These are phyloP conservation scores for Obba rivulosa DNA, from an alignment of 768 basidiomycete species.

Conservation along the genomic window DNA sequence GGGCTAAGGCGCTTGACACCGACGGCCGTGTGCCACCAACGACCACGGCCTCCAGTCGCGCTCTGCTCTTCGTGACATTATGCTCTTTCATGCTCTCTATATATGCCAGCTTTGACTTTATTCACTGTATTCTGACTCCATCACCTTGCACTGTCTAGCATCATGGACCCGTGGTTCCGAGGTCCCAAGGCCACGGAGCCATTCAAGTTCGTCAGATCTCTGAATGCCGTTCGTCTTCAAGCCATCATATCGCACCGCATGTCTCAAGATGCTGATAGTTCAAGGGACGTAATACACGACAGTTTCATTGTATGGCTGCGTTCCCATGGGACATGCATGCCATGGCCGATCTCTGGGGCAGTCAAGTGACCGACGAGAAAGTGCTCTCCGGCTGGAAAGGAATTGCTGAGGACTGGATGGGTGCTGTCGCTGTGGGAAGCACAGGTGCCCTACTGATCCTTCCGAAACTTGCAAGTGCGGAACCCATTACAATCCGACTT, in stretches of 20 bases:
- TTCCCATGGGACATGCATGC: constrained; percentile 26
- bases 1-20: no score
- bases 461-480: constrained; percentile 11
- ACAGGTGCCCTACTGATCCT: constrained; percentile 19
- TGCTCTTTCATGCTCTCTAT: no score
- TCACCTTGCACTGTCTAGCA: no score
- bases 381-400: constrained; percentile 35
- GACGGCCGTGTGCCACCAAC: no score
- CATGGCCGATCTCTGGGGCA: constrained; percentile 36
- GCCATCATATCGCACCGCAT: not conserved
- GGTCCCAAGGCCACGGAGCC: constrained; percentile 6
- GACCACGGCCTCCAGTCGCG: no score
- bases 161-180: constrained; percentile 10
- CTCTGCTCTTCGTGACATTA: no score
- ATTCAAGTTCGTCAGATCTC: constrained; percentile 3
- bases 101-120: no score
- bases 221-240: constrained; percentile 6
- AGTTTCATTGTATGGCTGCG: constrained; percentile 15
- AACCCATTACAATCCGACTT: constrained; percentile 6
- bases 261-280: not conserved
- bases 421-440: constrained; percentile 40
- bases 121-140: no score
- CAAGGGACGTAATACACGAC: constrained; percentile 11
- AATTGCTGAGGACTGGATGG: constrained; percentile 43
- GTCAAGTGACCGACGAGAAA: constrained; percentile 25